Evolutionary conservation across 2,329 filamentous ascomycete species (phyloP).

Genomic region (Diaporthe sp.): DNA sequence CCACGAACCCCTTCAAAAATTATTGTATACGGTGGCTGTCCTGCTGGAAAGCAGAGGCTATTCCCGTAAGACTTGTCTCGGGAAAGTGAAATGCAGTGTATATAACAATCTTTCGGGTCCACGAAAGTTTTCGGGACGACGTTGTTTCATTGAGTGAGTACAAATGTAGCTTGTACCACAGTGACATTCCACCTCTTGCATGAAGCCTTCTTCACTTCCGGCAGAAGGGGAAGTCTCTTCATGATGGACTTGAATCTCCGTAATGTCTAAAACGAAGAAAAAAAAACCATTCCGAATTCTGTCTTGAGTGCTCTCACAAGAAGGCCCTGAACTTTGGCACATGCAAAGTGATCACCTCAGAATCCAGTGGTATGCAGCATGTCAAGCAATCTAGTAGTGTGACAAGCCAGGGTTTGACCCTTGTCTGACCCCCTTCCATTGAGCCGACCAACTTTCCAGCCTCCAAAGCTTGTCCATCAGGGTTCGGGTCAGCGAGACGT

Average conservation of each 20-base stretch:
- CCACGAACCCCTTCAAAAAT: background rate
- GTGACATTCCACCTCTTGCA: background rate
- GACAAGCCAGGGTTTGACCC: background rate
- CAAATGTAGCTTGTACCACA: background rate
- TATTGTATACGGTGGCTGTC: background rate
- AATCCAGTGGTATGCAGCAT: too few species aligned
- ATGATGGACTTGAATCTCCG: background rate
- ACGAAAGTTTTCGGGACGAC: too few species aligned
- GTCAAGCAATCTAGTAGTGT: too few species aligned
- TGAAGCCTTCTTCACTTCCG: too few species aligned
- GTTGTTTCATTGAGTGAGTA: conserved; percentile 6
- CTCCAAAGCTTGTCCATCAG: background rate
- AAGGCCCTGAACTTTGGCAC: background rate
- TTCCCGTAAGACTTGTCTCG: background rate
- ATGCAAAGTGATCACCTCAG: background rate
- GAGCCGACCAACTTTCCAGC: background rate
- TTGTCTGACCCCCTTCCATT: background rate
- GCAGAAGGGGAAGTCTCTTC: background rate
- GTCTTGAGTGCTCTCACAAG: background rate
- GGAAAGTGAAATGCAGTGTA: background rate
- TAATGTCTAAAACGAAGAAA: background rate
- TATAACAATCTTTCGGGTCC: background rate
- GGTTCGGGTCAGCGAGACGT: conserved; percentile 27
- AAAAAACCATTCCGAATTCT: background rate
- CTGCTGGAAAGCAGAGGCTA: background rate